These are phyloP conservation scores for Cyclostephanos invisitatus DNA, from an alignment of 108 stramenopile genomes.

Conservation along the genomic window DNA sequence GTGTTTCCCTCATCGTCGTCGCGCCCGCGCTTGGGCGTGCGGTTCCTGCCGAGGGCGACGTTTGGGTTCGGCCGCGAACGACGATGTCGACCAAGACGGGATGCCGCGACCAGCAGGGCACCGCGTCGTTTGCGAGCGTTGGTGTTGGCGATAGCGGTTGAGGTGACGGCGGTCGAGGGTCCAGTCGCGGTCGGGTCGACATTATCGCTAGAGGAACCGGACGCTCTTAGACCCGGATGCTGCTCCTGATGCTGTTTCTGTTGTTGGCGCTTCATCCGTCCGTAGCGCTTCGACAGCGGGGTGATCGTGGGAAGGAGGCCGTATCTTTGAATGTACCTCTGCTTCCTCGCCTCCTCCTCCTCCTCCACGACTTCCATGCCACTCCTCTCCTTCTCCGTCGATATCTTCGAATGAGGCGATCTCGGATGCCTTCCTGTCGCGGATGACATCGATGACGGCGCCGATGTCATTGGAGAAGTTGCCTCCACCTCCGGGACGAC, in stretches of 20 bases:
- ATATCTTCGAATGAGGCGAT: neutral
- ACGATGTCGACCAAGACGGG: neutral
- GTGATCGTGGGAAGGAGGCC: slow-evolving; percentile 27
- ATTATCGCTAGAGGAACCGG: neutral
- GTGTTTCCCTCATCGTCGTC: neutral
- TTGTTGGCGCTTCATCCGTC: slow-evolving; percentile 20
- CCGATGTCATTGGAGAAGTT: too few relatives aligned
- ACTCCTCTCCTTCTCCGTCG: neutral
- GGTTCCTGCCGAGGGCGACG: neutral
- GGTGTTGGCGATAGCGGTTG: neutral
- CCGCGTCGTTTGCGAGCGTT: neutral
- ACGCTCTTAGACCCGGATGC: neutral
- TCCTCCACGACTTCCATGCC: neutral
- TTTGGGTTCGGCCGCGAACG: neutral
- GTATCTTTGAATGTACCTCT: slow-evolving; percentile 19
- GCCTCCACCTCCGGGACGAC: neutral
- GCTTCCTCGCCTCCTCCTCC: slow-evolving; percentile 14
- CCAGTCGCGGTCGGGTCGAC: neutral
- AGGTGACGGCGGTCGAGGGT: neutral
- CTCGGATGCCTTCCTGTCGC: neutral
- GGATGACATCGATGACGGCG: neutral
- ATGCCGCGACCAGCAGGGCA: neutral
- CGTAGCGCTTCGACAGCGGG: slow-evolving; percentile 32
- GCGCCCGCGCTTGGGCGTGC: slow-evolving; percentile 5
- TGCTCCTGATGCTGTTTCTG: slow-evolving; percentile 10